Evolutionary conservation across 2,329 filamentous ascomycete species (phyloP).

Genomic region (Aspergillus arachidicola): DNA sequence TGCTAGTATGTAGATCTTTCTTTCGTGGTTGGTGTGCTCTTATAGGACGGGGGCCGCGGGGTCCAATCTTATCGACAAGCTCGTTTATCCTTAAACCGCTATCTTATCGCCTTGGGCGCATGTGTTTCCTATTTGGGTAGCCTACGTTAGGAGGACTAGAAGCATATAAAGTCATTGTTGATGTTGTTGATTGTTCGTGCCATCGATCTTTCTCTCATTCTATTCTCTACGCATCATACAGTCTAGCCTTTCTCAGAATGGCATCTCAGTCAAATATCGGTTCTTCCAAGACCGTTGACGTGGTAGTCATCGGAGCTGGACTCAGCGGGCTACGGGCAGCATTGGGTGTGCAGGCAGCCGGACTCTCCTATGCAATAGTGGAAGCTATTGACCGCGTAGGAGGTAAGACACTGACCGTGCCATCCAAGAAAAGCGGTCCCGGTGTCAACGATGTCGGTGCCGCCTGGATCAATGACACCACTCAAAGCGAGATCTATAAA

Average conservation of each 20-base stretch:
- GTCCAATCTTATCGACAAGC: neutral
- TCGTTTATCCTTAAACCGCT: too few species aligned
- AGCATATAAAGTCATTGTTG: neutral
- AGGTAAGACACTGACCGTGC: conserved; percentile 39
- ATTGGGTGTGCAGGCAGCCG: conserved; percentile 31
- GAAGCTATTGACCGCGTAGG: conserved; percentile 48
- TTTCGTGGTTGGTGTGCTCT: neutral
- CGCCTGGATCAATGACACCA: conserved; percentile 40
- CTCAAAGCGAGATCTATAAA: conserved; percentile 20
- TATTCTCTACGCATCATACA: neutral
- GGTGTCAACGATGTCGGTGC: conserved; percentile 35
- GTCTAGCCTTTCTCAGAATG: neutral
- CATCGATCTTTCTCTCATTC: too few species aligned
- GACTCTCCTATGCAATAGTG: conserved; percentile 37
- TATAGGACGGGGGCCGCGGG: neutral
- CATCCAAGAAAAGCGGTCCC: conserved; percentile 13
- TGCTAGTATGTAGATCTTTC: too few species aligned
- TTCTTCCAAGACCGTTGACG: conserved; percentile 15
- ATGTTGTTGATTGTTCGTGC: neutral
- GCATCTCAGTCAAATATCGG: neutral
- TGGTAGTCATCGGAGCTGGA: conserved; percentile 43
- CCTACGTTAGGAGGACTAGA: neutral
- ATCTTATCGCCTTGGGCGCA: too few species aligned
- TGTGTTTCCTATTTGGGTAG: neutral
- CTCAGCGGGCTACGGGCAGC: conserved; percentile 43